Evolutionary conservation across 2,329 filamentous ascomycete species (phyloP).

Genomic region (Drechslerella dactyloides): DNA sequence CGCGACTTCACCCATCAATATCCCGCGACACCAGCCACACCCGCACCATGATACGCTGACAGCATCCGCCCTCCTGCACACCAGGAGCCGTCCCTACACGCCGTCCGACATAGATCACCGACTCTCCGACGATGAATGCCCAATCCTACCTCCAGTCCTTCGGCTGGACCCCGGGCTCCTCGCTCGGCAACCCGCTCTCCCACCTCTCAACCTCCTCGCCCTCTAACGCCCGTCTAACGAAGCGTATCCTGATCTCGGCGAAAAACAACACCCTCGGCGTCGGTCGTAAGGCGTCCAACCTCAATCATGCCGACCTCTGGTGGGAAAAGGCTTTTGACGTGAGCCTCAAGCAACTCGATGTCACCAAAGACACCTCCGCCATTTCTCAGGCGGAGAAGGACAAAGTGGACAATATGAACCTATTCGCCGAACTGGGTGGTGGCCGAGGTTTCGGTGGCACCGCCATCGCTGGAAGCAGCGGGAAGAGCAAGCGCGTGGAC

Average conservation of each 20-base stretch:
- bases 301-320: constrained; percentile 50
- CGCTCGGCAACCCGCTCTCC: constrained; percentile 46
- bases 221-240: constrained; percentile 33
- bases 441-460: constrained; percentile 44
- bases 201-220: constrained; percentile 22
- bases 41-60: too few species aligned
- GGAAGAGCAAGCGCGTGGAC: constrained; percentile 18
- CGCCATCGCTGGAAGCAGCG: neutral
- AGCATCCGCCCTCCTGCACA: neutral
- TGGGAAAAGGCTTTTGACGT: constrained; percentile 50
- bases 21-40: neutral
- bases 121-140: constrained; percentile 24
- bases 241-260: constrained; percentile 40
- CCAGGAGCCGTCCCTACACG: neutral
- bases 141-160: constrained; percentile 49
- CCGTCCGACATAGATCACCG: neutral
- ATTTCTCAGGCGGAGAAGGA: constrained; percentile 20
- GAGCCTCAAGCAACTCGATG: constrained; percentile 45
- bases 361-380: constrained; percentile 36
- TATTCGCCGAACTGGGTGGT: constrained; percentile 39
- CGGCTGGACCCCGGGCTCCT: constrained; percentile 46
- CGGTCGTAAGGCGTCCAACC: constrained; percentile 43
- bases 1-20: neutral
- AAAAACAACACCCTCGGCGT: constrained; percentile 50
- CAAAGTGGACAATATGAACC: constrained; percentile 44